phyloP scores from a whole-genome alignment of 768 basidiomycete species.

The Panellus pusillus region DNA sequence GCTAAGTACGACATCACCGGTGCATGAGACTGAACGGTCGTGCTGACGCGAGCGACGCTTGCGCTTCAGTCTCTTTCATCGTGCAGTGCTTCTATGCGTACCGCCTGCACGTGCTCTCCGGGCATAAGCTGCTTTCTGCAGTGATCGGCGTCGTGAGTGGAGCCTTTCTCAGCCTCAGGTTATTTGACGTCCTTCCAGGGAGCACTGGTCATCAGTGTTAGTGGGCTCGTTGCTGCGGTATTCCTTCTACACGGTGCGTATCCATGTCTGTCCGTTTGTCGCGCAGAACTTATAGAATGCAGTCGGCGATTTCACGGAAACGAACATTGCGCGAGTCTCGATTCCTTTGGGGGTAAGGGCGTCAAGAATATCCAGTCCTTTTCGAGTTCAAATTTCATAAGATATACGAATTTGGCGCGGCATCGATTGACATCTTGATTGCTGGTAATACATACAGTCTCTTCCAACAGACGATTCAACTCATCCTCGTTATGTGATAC shows the following conservation, averaged over 20 bases:
- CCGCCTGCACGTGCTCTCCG: not conserved
- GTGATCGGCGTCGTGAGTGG: not conserved
- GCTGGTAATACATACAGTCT: not conserved
- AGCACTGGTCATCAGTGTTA: not conserved
- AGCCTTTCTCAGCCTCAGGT: not conserved
- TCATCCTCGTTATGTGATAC: no score
- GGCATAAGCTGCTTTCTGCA: not conserved
- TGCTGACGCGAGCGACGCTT: not conserved
- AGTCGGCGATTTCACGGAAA: no score
- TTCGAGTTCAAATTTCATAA: not conserved
- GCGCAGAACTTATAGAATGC: no score
- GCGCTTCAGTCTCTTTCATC: not conserved
- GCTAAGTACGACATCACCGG: not conserved
- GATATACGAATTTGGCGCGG: not conserved
- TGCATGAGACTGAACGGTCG: not conserved
- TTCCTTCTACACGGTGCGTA: not conserved
- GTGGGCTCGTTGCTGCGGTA: not conserved
- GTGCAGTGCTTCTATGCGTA: slow-evolving; percentile 7
- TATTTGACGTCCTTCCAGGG: not conserved
- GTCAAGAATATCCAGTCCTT: not conserved
- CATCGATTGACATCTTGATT: not conserved
- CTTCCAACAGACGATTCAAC: no score
- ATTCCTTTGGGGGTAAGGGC: not conserved
- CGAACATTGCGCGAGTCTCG: not conserved
- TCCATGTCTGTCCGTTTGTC: not conserved